phyloP scores from a whole-genome alignment of 2,329 filamentous ascomycete species.

The Diaporthe amygdali region DNA sequence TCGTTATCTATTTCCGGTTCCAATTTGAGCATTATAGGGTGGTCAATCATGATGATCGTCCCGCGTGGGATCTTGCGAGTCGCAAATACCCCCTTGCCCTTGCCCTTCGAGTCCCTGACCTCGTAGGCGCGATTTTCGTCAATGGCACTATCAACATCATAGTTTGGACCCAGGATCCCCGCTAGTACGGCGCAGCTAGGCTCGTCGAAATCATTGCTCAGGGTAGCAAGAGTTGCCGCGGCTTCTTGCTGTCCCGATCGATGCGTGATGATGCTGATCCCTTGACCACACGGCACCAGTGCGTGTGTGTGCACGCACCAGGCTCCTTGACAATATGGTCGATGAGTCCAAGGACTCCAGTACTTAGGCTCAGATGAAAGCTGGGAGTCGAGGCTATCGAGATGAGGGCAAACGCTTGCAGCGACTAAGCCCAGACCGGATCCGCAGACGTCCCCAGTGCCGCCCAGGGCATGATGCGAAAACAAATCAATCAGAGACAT shows the following conservation, averaged over 20 bases:
- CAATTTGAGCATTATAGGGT: background rate
- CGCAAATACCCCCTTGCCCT: background rate
- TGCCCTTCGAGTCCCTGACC: background rate
- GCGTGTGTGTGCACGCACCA: background rate
- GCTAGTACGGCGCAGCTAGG: background rate
- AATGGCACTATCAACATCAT: background rate
- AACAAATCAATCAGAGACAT: background rate
- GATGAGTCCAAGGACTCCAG: background rate
- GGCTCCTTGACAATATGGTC: background rate
- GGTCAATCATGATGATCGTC: background rate
- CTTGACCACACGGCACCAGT: background rate
- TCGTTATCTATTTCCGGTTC: background rate
- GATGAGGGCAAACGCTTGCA: background rate
- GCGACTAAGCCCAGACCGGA: background rate
- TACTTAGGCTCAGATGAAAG: background rate
- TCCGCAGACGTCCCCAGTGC: background rate
- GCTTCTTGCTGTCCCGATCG: background rate
- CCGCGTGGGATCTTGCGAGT: background rate
- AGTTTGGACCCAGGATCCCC: background rate
- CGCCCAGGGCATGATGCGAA: background rate
- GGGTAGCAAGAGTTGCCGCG: background rate
- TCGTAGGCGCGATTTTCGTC: background rate
- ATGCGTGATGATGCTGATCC: constrained; percentile 4
- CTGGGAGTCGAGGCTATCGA: background rate
- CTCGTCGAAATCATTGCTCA: background rate